Evolutionary conservation across 805 yeast species (phyloP).

Genomic region (Metschnikowia dekortorum): DNA sequence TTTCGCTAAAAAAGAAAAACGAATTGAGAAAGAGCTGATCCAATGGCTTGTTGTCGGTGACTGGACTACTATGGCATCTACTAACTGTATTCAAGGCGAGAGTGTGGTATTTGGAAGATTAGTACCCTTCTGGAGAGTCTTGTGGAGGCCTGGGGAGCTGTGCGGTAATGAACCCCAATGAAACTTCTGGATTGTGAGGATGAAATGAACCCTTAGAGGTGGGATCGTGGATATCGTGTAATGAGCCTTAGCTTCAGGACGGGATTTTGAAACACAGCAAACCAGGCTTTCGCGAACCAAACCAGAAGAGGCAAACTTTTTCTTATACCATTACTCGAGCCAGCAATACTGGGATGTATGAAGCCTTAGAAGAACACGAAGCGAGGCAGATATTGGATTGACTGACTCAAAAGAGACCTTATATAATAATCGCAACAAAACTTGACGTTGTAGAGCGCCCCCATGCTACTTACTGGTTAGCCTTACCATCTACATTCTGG

Average conservation of each 20-base stretch:
- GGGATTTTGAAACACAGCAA: not conserved
- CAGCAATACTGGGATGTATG: too few species aligned
- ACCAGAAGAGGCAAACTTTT: not conserved
- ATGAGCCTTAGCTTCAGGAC: not conserved
- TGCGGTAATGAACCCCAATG: not conserved
- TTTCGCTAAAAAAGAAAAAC: not conserved
- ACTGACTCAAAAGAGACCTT: too few species aligned
- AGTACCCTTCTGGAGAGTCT: not conserved
- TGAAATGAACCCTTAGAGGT: slow-evolving; percentile 1
- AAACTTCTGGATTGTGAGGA: not conserved
- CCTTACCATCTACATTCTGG: too few species aligned
- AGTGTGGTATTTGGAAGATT: not conserved
- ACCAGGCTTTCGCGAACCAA: not conserved
- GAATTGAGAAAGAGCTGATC: not conserved
- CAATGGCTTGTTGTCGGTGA: not conserved
- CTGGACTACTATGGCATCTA: not conserved
- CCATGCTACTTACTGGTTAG: too few species aligned
- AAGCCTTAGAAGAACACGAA: too few species aligned
- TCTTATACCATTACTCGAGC: too few species aligned
- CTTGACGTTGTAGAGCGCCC: too few species aligned
- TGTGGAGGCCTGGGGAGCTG: not conserved
- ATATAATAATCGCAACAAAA: too few species aligned
- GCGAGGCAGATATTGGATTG: too few species aligned
- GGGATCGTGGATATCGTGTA: not conserved
- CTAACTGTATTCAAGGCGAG: not conserved